Conservation (phyloP, 768 basidiomycete genomes). For the Podaxis sp. region DNA sequence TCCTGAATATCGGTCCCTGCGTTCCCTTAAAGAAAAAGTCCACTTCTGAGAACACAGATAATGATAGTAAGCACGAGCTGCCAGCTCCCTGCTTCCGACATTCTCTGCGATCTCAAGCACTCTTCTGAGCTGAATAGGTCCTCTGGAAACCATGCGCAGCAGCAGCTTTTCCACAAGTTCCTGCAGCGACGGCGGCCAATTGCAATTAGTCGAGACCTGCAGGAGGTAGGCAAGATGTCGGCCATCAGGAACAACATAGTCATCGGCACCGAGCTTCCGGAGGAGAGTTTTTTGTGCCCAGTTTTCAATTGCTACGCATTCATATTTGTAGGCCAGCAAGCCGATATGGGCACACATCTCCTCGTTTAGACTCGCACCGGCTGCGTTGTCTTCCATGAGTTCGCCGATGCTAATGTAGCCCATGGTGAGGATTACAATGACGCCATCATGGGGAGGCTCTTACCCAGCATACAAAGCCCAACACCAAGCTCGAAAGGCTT, state of each 20-base stretch:
- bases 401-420: too few relatives aligned
- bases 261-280: not conserved
- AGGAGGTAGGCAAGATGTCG: not conserved
- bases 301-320: not conserved
- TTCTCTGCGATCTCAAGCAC: not conserved
- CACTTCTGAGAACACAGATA: not conserved
- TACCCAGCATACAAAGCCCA: slow-evolving; percentile 1
- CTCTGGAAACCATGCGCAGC: not conserved
- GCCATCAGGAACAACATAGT: not conserved
- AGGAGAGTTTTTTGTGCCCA: not conserved
- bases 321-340: not conserved
- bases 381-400: too few relatives aligned
- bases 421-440: too few relatives aligned
- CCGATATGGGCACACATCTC: not conserved
- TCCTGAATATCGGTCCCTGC: not conserved
- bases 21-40: not conserved
- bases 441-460: not conserved
- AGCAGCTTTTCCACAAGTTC: not conserved
- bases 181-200: not conserved
- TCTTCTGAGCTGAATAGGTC: not conserved
- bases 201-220: not conserved
- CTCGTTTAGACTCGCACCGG: too few relatives aligned
- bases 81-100: not conserved
- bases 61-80: not conserved
- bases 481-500: slow-evolving; percentile 1